phyloP scores from a whole-genome alignment of 2,329 filamentous ascomycete species.

The Penicillium sp. region DNA sequence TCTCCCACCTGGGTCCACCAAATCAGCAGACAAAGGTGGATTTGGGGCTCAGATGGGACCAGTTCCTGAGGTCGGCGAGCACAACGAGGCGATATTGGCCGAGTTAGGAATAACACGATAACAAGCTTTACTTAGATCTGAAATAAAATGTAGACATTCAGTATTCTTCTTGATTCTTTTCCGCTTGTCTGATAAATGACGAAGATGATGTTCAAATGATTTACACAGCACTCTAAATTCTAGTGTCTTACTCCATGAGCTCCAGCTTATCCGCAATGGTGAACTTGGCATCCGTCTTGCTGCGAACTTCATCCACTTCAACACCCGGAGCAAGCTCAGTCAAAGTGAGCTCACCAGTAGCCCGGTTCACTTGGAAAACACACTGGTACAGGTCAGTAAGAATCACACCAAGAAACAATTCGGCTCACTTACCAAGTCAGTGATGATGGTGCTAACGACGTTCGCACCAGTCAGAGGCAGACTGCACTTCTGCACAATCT shows the following conservation, averaged over 20 bases:
- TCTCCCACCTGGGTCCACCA: constrained; percentile 50
- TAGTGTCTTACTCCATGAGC: constrained; percentile 45
- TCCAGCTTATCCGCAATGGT: constrained; percentile 60
- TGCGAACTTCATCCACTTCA: constrained; percentile 65
- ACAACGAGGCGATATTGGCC: constrained; percentile 50
- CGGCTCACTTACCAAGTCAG: constrained; percentile 62
- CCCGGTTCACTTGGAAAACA: constrained; percentile 72
- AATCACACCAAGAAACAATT: no score
- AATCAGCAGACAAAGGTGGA: constrained; percentile 22
- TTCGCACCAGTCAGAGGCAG: constrained; percentile 66
- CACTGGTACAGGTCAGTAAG: constrained; percentile 54
- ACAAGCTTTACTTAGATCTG: no score
- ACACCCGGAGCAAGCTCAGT: constrained; percentile 72
- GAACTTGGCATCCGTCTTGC: constrained; percentile 71
- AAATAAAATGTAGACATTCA: no score
- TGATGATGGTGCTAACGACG: constrained; percentile 72
- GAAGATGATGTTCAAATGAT: neutral
- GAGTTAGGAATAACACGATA: constrained; percentile 39
- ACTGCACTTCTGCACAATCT: constrained; percentile 65
- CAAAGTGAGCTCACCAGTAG: constrained; percentile 48
- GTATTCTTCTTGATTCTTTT: no score
- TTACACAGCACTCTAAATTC: neutral
- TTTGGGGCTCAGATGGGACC: constrained; percentile 29
- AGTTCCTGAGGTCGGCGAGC: constrained; percentile 53
- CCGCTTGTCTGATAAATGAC: no score